Base-by-base conservation (phyloP, 257 asterid genomes). In the Solanum microdontum region DNA sequence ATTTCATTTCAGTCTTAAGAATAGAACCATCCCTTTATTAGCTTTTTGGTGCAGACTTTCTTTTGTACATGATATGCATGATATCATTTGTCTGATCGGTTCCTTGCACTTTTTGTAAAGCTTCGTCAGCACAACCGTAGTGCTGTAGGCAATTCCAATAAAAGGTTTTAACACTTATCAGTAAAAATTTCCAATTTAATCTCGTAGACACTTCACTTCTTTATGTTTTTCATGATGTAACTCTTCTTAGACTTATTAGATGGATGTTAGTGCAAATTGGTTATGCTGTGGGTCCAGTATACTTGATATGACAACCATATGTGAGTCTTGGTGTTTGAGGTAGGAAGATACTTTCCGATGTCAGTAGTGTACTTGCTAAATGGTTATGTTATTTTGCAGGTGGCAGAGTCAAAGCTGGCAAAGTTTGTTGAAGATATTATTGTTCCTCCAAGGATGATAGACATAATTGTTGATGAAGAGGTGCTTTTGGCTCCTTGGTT, bases 381-480 rank as follows among this genome's bases (percentile, higher is more conserved):
- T 88, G 87, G 87, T 72, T 84, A 36, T 84, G 85, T 92, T 76
- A 43, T 79, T 82, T 90, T 43, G 89, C 94, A 97, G 99, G 98
- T 88, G 84, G 99, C 99, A 66, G 99, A 97, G 93, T 95, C 98
- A 13, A 96, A 95, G 91, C 91, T 97, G 90, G 98, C 98, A 86
- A 95, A 91, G 89, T 95, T 96, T 95, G 98, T 96, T 68, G 99
- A 96, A 94, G 99, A 97, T 87, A 97, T 97, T 86, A 93, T 97
- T 88, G 97, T 97, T 87, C 98, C 99, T 19, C 99, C 99, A 87
- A 93, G 98, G 93, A 95, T 96, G 99, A 92, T 97, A 84, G 99
- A 96, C 91, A 91, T 96, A 89, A 90, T 97, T 89, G 96, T 95
- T 68, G 99, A 96, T 84, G 99, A 98, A 91, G 99, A 97, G 99